Evolutionary conservation across 495 filamentous ascomycete species (phyloP), one percentile per base, ranked within the genome.

Genomic region (Aspergillus egyptiacus): DNA sequence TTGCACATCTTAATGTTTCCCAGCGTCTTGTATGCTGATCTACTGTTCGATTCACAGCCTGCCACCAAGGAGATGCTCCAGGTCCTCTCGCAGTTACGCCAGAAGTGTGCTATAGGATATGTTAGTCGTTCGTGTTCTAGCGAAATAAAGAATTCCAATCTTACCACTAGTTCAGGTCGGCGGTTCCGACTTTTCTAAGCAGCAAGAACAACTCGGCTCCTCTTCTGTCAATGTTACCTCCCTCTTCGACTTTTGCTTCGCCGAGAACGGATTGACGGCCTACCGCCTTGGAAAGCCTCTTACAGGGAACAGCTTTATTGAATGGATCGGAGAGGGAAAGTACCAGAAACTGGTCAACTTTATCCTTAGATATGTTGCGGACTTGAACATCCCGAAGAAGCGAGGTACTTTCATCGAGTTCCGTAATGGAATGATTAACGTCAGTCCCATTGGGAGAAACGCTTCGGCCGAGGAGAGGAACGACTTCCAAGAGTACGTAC

Each of bases 341-440:
- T 98, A 96, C 73, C 90, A 96, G 79, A 71, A 82, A 57, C 71
- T 98, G 48, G 89, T 86, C 11, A 83, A 80, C 54, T 98, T 91
- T 71, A 78, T 84, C 52, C 77, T 97, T 63, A 86, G 83, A 66
- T 94, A 95, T 65, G 80, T 98, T 53, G 86, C 90, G 53, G 88
- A 95, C 61, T 67, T 95, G 27, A 87, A 94, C 57, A 48, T 74
- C 13, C 93, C 91, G 31, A 69, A 89, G 67, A 97, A 94, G 82
- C 77, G 91, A 36, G 93, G 93, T 55, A 98, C 93, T 24, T 98
- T 98, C 63, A 70, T 98, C 50, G 93, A 98, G 75, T 98, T 95
- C 75, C 79, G 75, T 50, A 95, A 91, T 63, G 93, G 93, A 65
- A 97, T 97, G 93, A 80, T 98, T 67, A 98, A 98, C 56, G 73